phyloP scores from a whole-genome alignment of 371 early-diverging fungal genomes.

The Rhizopus arrhizus region DNA sequence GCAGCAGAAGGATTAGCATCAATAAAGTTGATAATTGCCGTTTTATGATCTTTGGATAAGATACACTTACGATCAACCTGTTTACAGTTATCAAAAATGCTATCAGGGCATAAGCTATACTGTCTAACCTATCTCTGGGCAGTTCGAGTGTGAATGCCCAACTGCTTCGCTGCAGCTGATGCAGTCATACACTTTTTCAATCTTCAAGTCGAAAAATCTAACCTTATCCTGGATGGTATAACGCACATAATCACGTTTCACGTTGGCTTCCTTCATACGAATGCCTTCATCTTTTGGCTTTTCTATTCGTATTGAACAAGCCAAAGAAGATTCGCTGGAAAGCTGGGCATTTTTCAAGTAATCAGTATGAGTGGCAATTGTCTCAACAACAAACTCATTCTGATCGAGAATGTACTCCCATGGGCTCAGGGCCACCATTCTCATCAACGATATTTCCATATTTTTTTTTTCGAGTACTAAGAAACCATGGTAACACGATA shows the following conservation, averaged over 20 bases:
- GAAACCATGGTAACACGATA: slow-evolving; percentile 59
- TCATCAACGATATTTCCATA: too few species aligned
- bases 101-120: slow-evolving; percentile 17
- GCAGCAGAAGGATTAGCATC: too few species aligned
- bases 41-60: too few species aligned
- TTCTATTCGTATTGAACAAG: slow-evolving; percentile 13
- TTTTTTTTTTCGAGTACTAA: slow-evolving; percentile 88
- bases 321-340: slow-evolving; percentile 17
- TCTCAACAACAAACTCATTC: too few species aligned
- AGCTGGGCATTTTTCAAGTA: slow-evolving; percentile 14
- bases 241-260: too few species aligned
- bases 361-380: too few species aligned
- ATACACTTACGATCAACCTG: slow-evolving; percentile 8
- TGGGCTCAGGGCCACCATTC: too few species aligned
- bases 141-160: slow-evolving; percentile 35
- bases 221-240: too few species aligned
- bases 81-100: slow-evolving; percentile 16
- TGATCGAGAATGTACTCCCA: too few species aligned
- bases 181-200: slow-evolving; percentile 13
- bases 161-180: slow-evolving; percentile 20
- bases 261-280: slow-evolving; percentile 14
- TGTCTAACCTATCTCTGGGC: slow-evolving; percentile 18
- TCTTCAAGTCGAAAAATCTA: too few species aligned
- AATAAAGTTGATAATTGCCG: too few species aligned
- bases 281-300: slow-evolving; percentile 21